Evolutionary conservation across 2,329 filamentous ascomycete genomes (phyloP).

Genomic region (Trichoderma oligosporum): DNA sequence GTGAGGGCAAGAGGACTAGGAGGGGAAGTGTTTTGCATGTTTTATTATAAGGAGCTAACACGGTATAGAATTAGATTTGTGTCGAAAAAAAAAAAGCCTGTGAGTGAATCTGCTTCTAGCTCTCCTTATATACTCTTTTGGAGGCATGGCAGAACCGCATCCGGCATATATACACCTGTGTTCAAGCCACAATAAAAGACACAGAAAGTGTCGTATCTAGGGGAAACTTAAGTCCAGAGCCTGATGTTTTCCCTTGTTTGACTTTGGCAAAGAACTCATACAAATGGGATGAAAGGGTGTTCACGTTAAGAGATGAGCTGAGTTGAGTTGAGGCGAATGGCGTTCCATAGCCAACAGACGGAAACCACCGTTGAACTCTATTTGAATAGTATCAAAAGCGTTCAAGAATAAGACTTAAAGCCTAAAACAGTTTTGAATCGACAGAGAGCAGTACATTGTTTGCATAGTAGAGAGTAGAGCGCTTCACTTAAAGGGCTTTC

Average conservation of each 20-base stretch:
- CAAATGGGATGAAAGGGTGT: background rate
- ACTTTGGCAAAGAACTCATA: background rate
- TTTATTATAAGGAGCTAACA: background rate
- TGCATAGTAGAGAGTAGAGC: too few relatives aligned
- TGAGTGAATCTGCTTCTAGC: background rate
- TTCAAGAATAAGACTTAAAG: background rate
- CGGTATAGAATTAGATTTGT: background rate
- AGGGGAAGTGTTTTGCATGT: background rate
- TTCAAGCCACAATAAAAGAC: background rate
- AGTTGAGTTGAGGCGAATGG: background rate
- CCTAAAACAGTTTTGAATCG: background rate
- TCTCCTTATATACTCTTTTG: slow-evolving; percentile 1
- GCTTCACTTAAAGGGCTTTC: too few relatives aligned
- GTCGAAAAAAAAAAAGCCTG: background rate
- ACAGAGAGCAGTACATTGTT: too few relatives aligned
- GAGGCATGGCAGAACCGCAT: slow-evolving; percentile 4
- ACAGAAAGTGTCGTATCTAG: too few relatives aligned
- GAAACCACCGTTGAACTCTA: background rate
- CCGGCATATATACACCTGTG: background rate
- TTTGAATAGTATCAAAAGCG: background rate
- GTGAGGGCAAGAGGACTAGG: slow-evolving; percentile 1
- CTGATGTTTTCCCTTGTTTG: background rate
- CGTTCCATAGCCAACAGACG: background rate
- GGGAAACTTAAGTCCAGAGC: too few relatives aligned
- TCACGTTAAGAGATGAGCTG: too few relatives aligned